phyloP scores from a whole-genome alignment of 2,329 filamentous ascomycete genomes.

The Corinectria fuckeliana region DNA sequence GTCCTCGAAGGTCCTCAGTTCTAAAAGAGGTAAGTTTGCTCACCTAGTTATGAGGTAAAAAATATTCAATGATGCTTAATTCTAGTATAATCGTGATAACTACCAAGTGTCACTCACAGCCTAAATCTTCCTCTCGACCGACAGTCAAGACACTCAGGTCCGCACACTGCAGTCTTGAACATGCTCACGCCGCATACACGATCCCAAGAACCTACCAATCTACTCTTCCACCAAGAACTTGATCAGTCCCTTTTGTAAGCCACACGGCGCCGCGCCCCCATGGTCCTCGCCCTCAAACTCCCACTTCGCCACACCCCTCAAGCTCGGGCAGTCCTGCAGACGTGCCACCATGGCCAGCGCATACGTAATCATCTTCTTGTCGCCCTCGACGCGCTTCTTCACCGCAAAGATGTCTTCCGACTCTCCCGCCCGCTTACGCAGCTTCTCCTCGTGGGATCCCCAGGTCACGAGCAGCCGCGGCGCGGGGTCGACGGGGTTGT shows the following conservation, averaged over 20 bases:
- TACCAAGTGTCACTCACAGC: too few species aligned
- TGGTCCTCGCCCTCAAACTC: conserved; percentile 40
- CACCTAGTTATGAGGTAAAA: too few species aligned
- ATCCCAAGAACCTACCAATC: not conserved
- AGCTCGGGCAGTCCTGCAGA: conserved; percentile 21
- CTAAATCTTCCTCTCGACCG: too few species aligned
- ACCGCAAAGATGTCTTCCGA: conserved; percentile 39
- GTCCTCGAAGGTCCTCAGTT: too few species aligned
- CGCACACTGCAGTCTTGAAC: not conserved
- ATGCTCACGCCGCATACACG: too few species aligned
- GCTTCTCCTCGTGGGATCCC: conserved; percentile 40
- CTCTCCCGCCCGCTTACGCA: conserved; percentile 38
- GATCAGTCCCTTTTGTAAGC: conserved; percentile 28
- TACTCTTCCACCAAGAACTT: conserved; percentile 26
- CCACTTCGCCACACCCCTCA: conserved; percentile 32
- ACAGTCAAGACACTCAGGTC: not conserved
- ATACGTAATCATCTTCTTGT: conserved; percentile 26
- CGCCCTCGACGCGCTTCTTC: conserved; percentile 25
- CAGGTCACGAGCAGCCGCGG: conserved; percentile 45
- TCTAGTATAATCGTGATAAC: not conserved
- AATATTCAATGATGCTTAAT: too few species aligned
- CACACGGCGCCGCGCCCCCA: conserved; percentile 30
- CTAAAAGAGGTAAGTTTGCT: too few species aligned
- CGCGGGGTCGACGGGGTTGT: conserved; percentile 7
- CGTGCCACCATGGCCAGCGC: conserved; percentile 31